A percentile compares a stretch with the other conserved stretches of the same genome.
These are phyloP conservation scores for Poa annua DNA, from an alignment of 176 grass and related monocot genomes.

Conservation along the genomic window DNA sequence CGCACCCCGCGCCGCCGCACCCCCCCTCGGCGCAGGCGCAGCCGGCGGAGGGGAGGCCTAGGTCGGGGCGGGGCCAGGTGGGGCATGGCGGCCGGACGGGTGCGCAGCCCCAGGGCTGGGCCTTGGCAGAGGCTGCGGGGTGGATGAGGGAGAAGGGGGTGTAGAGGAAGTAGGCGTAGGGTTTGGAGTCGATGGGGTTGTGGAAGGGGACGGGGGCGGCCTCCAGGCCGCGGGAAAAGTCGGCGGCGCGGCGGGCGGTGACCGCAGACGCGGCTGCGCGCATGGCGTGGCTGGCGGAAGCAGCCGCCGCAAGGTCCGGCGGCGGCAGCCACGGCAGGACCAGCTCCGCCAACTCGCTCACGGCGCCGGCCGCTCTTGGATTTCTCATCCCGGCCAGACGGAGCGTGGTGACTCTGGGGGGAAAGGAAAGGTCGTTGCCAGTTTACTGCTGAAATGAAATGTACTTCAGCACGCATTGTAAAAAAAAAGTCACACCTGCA, in stretches of 20 bases:
- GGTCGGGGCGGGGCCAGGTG: constrained; percentile 45
- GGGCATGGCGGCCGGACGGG: background rate
- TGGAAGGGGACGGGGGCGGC: constrained; percentile 61
- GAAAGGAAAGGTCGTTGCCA: background rate
- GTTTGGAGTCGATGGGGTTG: constrained; percentile 49
- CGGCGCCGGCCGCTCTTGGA: background rate
- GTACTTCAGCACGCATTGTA: too few species aligned
- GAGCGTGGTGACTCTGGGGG: background rate
- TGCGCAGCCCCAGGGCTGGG: constrained; percentile 62
- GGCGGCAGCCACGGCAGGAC: constrained; percentile 71
- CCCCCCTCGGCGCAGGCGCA: constrained; percentile 39
- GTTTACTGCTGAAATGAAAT: background rate
- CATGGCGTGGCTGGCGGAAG: constrained; percentile 55
- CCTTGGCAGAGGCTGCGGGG: background rate
- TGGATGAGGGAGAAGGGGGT: constrained; percentile 51
- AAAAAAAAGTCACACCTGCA: background rate
- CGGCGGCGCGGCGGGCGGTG: constrained; percentile 54
- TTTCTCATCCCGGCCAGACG: constrained; percentile 43
- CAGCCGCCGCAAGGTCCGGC: constrained; percentile 51
- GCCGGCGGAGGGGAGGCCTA: constrained; percentile 27
- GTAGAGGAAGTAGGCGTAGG: constrained; percentile 80
- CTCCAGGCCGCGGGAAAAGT: constrained; percentile 70
- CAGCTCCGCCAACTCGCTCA: constrained; percentile 55
- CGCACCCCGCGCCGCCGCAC: constrained; percentile 42
- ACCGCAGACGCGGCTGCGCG: constrained; percentile 34